Percentiles rank a stretch among this genome's conserved stretches.
These are phyloP conservation scores for Polyporus tsugae DNA, from an alignment of 1,284 basidiomycete species.

Conservation along the genomic window DNA sequence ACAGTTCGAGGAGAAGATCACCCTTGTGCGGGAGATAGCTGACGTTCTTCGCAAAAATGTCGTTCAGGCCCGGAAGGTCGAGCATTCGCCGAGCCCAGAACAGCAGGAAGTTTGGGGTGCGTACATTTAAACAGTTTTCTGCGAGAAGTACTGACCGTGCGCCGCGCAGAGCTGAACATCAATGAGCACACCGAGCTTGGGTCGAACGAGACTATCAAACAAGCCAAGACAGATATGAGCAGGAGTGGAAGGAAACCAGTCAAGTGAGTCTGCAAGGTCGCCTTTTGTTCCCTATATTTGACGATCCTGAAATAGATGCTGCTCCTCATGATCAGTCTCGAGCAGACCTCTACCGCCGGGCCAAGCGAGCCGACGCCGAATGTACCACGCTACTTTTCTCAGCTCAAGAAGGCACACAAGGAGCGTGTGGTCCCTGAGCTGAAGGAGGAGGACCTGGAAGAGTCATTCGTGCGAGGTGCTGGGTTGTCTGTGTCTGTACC, in stretches of 20 bases:
- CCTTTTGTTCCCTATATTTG: conserved; percentile 23
- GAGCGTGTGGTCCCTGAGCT: conserved; percentile 69
- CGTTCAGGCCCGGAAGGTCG: conserved; percentile 67
- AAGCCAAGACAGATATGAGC: conserved; percentile 52
- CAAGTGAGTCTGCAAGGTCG: conserved; percentile 34
- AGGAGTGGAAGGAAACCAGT: conserved; percentile 51
- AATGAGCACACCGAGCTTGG: conserved; percentile 79
- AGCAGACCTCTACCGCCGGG: conserved; percentile 38
- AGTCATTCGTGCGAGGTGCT: conserved; percentile 79
- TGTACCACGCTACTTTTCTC: conserved; percentile 62
- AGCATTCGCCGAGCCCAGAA: conserved; percentile 37
- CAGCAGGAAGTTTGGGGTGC: conserved; percentile 65
- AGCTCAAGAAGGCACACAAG: conserved; percentile 72
- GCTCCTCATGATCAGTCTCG: conserved; percentile 42
- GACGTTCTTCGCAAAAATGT: conserved; percentile 74
- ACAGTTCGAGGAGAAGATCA: conserved; percentile 60
- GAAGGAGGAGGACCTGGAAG: conserved; percentile 76
- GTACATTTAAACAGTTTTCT: conserved; percentile 30
- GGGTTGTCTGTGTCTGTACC: conserved; percentile 21
- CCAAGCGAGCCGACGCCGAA: conserved; percentile 46
- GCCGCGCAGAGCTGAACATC: conserved; percentile 61
- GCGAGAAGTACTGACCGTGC: conserved; percentile 9
- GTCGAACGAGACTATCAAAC: conserved; percentile 75
- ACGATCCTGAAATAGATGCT: conserved; percentile 41
- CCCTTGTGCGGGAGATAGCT: conserved; percentile 70